Conservation (phyloP, 495 filamentous ascomycete genomes). For the Aspergillus saccharolyticus region DNA sequence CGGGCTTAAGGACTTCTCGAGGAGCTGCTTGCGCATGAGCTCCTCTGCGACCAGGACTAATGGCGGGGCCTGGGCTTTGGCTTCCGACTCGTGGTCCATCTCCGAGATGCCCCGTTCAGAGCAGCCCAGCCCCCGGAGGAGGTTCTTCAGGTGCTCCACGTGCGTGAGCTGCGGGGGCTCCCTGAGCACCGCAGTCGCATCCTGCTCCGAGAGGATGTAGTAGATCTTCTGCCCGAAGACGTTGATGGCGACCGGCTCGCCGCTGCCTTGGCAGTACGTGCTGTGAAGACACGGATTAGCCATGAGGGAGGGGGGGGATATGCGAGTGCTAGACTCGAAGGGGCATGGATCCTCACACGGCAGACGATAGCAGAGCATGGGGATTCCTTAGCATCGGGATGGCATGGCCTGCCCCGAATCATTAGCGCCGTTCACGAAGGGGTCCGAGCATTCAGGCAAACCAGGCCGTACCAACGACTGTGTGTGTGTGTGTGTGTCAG, state of each 20-base stretch:
- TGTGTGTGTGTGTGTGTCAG: too few species aligned
- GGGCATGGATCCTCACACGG: too few species aligned
- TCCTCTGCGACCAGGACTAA: background rate
- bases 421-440: background rate
- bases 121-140: background rate
- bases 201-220: slow-evolving; percentile 5
- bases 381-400: slow-evolving; percentile 3
- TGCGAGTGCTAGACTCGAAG: too few species aligned
- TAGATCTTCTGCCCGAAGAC: slow-evolving; percentile 1
- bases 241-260: background rate
- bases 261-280: background rate
- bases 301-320: too few species aligned
- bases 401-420: background rate
- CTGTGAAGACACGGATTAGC: too few species aligned
- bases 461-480: too few species aligned
- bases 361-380: too few species aligned
- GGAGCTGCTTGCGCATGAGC: slow-evolving; percentile 5
- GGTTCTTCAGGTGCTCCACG: too few species aligned
- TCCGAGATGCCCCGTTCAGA: background rate
- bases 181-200: background rate
- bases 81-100: background rate
- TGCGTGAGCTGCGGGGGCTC: background rate
- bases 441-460: background rate
- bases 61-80: background rate
- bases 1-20: background rate